phyloP scores from a whole-genome alignment of 2,329 filamentous ascomycete genomes.

The Penicillium verrucosum region DNA sequence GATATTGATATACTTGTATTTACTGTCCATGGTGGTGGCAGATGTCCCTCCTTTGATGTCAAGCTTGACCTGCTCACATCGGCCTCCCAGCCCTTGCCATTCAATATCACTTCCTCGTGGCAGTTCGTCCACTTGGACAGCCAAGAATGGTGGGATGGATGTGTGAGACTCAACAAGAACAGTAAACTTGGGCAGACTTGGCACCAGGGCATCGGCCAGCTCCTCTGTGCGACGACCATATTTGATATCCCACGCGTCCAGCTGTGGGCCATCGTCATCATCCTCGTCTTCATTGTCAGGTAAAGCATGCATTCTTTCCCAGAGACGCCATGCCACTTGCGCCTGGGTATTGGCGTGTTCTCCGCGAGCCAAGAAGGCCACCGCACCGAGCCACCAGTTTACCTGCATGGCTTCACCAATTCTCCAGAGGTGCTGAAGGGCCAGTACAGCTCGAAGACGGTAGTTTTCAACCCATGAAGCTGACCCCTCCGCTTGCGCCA shows the following conservation, averaged over 20 bases:
- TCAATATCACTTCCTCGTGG: conserved; percentile 74
- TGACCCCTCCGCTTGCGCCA: conserved; percentile 22
- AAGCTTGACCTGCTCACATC: conserved; percentile 31
- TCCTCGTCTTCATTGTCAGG: conserved; percentile 30
- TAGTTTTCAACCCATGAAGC: conserved; percentile 41
- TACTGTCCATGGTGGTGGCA: conserved; percentile 22
- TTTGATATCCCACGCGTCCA: conserved; percentile 52
- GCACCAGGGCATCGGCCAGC: conserved; percentile 27
- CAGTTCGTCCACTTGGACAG: conserved; percentile 71
- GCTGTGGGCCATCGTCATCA: conserved; percentile 48
- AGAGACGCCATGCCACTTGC: conserved; percentile 41
- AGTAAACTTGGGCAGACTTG: conserved; percentile 27
- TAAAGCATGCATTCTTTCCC: conserved; percentile 41
- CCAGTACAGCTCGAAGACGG: conserved; percentile 62
- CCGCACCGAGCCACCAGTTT: conserved; percentile 69
- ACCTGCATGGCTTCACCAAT: conserved; percentile 71
- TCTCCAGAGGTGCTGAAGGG: conserved; percentile 86
- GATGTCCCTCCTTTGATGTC: conserved; percentile 18
- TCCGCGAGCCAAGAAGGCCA: conserved; percentile 66
- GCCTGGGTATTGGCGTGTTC: conserved; percentile 36
- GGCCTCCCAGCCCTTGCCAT: conserved; percentile 72
- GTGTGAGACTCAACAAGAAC: conserved; percentile 19
- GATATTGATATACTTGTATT: conserved; percentile 29
- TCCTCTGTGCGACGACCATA: conserved; percentile 54
- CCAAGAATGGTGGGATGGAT: conserved; percentile 64